Evolutionary conservation across 164 flowering plant genomes (phyloP).

Genomic region (Protea cynaroides): DNA sequence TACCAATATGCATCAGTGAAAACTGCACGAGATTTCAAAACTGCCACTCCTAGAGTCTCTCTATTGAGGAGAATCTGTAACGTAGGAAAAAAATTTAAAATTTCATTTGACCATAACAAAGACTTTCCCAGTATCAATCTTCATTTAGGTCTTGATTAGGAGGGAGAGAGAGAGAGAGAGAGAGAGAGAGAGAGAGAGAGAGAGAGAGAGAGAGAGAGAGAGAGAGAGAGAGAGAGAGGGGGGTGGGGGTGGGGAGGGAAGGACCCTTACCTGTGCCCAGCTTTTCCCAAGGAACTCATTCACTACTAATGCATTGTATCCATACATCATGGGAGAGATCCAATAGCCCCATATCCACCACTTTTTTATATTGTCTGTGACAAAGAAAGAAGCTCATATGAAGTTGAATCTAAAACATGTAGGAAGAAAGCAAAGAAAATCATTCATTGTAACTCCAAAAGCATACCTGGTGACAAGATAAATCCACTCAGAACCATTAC

Average conservation of each 20-base stretch:
- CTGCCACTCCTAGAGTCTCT: neutral
- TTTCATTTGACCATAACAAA: conserved; percentile 8
- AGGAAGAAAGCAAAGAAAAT: neutral
- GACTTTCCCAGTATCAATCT: neutral
- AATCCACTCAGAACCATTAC: conserved; percentile 39
- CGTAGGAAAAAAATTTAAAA: conserved; percentile 15
- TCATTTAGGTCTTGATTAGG: neutral
- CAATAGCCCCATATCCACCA: conserved; percentile 49
- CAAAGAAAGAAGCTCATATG: neutral
- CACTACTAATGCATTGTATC: conserved; percentile 23
- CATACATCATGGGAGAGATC: conserved; percentile 38
- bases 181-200: too few relatives aligned
- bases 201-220: too few relatives aligned
- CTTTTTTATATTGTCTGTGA: conserved; percentile 25
- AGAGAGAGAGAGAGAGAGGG: too few relatives aligned
- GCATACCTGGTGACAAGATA: conserved; percentile 42
- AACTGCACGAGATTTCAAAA: conserved; percentile 29
- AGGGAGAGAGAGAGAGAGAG: too few relatives aligned
- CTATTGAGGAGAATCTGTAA: neutral
- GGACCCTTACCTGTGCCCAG: too few relatives aligned
- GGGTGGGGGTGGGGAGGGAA: too few relatives aligned
- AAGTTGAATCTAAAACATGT: neutral
- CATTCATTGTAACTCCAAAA: neutral
- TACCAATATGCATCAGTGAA: conserved; percentile 32
- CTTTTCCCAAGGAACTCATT: conserved; percentile 33